phyloP scores from a whole-genome alignment of 1,284 basidiomycete species.

The Rhodotorula sp. region DNA sequence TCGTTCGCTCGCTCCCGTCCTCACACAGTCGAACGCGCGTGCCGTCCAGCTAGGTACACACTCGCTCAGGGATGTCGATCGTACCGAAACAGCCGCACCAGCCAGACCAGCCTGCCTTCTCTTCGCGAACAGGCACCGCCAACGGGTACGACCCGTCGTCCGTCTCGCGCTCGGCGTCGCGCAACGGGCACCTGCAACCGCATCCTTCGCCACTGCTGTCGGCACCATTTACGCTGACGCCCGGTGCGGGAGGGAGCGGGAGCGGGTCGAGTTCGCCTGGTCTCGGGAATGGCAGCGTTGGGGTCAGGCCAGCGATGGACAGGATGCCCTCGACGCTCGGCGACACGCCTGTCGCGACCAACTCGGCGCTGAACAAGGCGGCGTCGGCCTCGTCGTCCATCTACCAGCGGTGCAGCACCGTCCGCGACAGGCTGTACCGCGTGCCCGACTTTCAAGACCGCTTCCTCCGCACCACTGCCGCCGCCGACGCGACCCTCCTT shows the following conservation, averaged over 20 bases:
- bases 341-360: slow-evolving; percentile 42
- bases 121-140: neutral
- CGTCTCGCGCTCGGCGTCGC: neutral
- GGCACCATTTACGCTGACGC: neutral
- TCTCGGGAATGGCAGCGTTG: neutral
- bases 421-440: slow-evolving; percentile 49
- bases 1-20: slow-evolving; percentile 1
- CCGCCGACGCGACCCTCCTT: neutral
- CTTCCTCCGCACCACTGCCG: slow-evolving; percentile 30
- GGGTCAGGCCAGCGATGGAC: slow-evolving; percentile 13
- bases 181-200: slow-evolving; percentile 14
- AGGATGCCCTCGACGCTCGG: slow-evolving; percentile 28
- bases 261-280: neutral
- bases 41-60: no score
- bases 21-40: neutral
- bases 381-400: slow-evolving; percentile 46
- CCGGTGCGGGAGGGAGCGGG: neutral
- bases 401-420: slow-evolving; percentile 51
- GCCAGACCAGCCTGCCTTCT: no score
- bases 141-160: neutral
- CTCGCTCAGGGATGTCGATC: no score
- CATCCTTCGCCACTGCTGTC: neutral
- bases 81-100: no score
- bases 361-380: slow-evolving; percentile 41
- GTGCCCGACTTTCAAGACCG: slow-evolving; percentile 49